Evolutionary conservation across 208 protist genomes (phyloP).

Genomic region (Leishmania amazonensis): DNA sequence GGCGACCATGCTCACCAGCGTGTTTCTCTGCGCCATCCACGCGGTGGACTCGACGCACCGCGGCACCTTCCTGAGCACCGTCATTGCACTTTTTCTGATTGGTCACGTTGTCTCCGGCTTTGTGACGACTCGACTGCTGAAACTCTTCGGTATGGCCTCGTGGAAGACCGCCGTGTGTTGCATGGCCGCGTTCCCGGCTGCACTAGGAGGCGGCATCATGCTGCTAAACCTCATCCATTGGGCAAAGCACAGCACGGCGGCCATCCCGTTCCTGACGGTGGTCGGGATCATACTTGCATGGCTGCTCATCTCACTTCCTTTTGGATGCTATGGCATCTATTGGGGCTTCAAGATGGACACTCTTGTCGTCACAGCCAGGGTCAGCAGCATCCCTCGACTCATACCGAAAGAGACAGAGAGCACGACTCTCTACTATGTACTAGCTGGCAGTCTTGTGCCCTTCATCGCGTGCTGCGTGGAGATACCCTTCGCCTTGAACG

Average conservation of each 20-base stretch:
- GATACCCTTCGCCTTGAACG: conserved; percentile 95
- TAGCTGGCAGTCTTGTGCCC: conserved; percentile 87
- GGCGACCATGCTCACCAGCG: conserved; percentile 63
- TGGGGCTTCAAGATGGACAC: conserved; percentile 84
- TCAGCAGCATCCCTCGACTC: conserved; percentile 96
- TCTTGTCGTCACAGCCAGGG: conserved; percentile 68
- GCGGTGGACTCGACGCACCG: conserved; percentile 91
- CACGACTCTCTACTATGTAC: conserved; percentile 37
- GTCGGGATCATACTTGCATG: conserved; percentile 66
- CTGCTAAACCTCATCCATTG: conserved; percentile 69
- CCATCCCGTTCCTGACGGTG: conserved; percentile 68
- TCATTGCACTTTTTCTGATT: conserved; percentile 74
- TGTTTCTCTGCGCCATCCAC: conserved; percentile 78
- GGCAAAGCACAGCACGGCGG: conserved; percentile 52
- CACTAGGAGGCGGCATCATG: conserved; percentile 50
- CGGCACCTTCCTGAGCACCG: conserved; percentile 85
- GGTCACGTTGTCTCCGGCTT: conserved; percentile 86
- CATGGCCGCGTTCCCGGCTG: conserved; percentile 44
- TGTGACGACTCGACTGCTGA: conserved; percentile 83
- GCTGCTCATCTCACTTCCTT: conserved; percentile 93
- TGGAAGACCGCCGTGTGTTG: conserved; percentile 85
- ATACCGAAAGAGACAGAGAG: conserved; percentile 72
- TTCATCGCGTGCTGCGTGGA: conserved; percentile 98
- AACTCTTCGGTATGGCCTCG: conserved; percentile 74
- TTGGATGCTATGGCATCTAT: conserved; percentile 92